These are phyloP conservation scores for Cucumis sativus DNA, from an alignment of 306 rosid genomes.

Conservation along the genomic window DNA sequence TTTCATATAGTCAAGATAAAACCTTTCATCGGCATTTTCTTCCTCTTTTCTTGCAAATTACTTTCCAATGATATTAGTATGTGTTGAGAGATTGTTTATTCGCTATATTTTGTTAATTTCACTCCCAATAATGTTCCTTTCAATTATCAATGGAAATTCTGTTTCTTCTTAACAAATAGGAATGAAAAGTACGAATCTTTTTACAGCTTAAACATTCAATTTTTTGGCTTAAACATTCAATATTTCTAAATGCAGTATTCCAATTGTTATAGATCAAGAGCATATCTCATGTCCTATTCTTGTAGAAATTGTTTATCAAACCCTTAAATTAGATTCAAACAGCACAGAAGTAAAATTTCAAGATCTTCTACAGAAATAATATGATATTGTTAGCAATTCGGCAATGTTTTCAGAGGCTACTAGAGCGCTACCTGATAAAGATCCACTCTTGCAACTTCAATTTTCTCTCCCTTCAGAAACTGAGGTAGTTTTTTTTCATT, in stretches of 20 bases:
- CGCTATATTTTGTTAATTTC: neutral
- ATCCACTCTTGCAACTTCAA: slow-evolving; percentile 58
- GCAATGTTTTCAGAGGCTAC: neutral
- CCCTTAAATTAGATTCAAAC: neutral
- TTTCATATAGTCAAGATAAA: neutral
- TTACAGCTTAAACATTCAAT: neutral
- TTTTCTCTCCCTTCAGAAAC: slow-evolving; percentile 69
- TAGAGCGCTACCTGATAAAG: slow-evolving; percentile 58
- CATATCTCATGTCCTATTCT: neutral
- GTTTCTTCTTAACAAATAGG: neutral
- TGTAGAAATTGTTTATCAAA: neutral
- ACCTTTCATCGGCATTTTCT: neutral
- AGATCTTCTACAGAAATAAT: slow-evolving; percentile 4
- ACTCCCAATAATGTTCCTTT: neutral
- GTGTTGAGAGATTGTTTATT: neutral
- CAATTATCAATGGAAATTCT: neutral
- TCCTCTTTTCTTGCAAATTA: neutral
- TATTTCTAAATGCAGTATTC: neutral
- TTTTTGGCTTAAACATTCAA: neutral
- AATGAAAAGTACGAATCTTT: neutral
- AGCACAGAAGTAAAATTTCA: slow-evolving; percentile 6
- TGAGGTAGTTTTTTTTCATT: slow-evolving; percentile 75
- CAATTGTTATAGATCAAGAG: neutral
- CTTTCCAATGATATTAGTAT: neutral
- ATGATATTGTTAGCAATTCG: neutral